Evolutionary conservation across 2,329 filamentous ascomycete genomes (phyloP), one percentile per base, ranked within the genome.

Genomic region (Fusarium ambrosium): DNA sequence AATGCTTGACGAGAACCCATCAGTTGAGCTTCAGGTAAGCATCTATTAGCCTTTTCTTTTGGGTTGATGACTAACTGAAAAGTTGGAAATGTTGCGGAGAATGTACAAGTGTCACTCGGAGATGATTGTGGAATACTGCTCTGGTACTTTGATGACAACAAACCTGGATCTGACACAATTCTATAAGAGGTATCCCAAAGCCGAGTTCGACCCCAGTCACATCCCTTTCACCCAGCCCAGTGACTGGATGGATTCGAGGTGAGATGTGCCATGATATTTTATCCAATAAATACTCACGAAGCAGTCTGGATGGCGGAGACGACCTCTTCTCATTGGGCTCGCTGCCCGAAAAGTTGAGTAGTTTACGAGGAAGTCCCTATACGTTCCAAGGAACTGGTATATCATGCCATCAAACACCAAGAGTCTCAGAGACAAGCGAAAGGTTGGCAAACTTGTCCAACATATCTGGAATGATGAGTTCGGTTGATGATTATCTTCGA

Each of bases 101-200:
- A 72, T 72, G 70, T 51, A 72, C 14, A 64, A 53, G 6, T 20
- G 66, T 4, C 70, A 72, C 39, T 56, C 48, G 7, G 45, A n/a
- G 22, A 72, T 70, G 70, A 63, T 70, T 16, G 39, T 60, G 16
- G 66, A 64, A 18, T 72, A 72, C 36, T 41, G 55, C 16, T 62
- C 67, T 43, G 67, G 63, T 4, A 72, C 67, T 6, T 39, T 72
- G 7, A 41, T 65, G 6, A 70, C 70, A 16, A 64, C 70, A 4
- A 68, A 72, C 24, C 4, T 72, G 27, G 63, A 70, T 48, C 39
- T 72, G 43, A 70, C 67, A 6, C 70, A 72, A 11, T 72, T 72
- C 39, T 68, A 72, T 16, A 70, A 70, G 29, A 45, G 70, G 13
- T 72, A 72, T 24, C 70, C 70, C 4, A 56, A 70, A 20, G 70